Evolutionary conservation across 2,329 filamentous ascomycete species (phyloP).

Genomic region (Fusarium austroafricanum): DNA sequence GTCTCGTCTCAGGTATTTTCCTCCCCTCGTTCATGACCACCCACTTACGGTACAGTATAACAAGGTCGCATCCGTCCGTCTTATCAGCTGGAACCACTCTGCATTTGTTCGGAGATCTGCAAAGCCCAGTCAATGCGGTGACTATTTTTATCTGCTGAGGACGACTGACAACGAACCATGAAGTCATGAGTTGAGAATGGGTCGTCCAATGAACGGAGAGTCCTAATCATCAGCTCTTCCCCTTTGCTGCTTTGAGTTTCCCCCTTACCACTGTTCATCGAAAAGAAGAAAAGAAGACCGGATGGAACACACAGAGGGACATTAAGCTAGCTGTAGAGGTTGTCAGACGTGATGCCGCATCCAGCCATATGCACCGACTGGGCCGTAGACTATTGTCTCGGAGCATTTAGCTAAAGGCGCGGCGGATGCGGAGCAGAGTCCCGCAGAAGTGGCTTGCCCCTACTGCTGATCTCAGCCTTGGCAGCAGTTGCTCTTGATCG

Average conservation of each 20-base stretch:
- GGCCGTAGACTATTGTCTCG: conserved; percentile 25
- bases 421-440: conserved; percentile 14
- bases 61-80: not conserved
- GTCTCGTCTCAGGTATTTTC: not conserved
- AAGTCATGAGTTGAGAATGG: conserved; percentile 13
- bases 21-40: not conserved
- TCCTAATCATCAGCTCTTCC: conserved; percentile 9
- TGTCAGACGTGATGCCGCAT: conserved; percentile 28
- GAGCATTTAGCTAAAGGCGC: conserved; percentile 24
- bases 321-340: conserved; percentile 1
- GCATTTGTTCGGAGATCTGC: not conserved
- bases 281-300: conserved; percentile 26
- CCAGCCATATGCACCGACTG: conserved; percentile 15
- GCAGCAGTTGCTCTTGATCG: conserved; percentile 17
- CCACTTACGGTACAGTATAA: not conserved
- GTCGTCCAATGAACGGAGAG: conserved; percentile 7
- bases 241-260: conserved; percentile 3
- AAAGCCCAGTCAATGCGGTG: not conserved
- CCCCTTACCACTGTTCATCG: conserved; percentile 8
- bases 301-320: conserved; percentile 6
- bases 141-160: conserved; percentile 5
- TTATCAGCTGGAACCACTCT: conserved; percentile 12
- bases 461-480: conserved; percentile 38
- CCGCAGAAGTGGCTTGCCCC: conserved; percentile 32
- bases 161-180: conserved; percentile 2